Base-by-base conservation (phyloP, 306 rosid species). In the Calophaca sinica region DNA sequence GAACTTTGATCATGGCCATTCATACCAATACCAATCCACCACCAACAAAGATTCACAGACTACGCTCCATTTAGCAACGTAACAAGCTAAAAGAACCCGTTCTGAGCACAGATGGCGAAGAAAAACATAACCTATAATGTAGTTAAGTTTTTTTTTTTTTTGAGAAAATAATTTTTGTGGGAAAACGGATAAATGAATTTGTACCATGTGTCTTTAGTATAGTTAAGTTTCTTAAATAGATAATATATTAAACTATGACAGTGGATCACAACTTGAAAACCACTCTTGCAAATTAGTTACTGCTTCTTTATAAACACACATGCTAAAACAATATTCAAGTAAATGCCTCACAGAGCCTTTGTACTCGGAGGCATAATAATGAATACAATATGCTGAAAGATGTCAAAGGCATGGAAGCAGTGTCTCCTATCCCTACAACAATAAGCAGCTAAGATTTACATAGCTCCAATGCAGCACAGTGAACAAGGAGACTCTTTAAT, bases 281-380 rank as follows among this genome's bases (percentile, higher is more conserved):
- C 79, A 63, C 54, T 64, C 41, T 46, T 58, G 41, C 46, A 63
- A 81, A 64, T 79, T 74, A 64, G 78, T 72, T 48, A 82, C 66
- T 78, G 79, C 84, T 61, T 79, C 55, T 54, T 76, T 74, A 79
- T 78, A 79, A 82, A 77, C 84, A 75, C 79, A 76, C 80, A 63
- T 12, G 44, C 71, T 69, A 72, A 72, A 88, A 80, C 73, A 79
- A 79, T 62, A 81, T 65, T 14, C 15, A 86, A 75, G 86, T 80
- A 59, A 74, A 81, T 84, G 84, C 90, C 88, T 78, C 94, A 66
- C 93, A 77, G 87, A 88, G 92, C 88, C 72, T 36, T 79, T 79
- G 68, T 68, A 84, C 90, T 81, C 83, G 84, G 92, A 86, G 93
- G 88, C 82, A 76, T 75, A 90, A 72, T 74, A 58, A 72, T 57